Percentiles rank a stretch among this genome's conserved stretches.
phyloP scores from a whole-genome alignment of 768 basidiomycete species.

The Serendipita sp. region DNA sequence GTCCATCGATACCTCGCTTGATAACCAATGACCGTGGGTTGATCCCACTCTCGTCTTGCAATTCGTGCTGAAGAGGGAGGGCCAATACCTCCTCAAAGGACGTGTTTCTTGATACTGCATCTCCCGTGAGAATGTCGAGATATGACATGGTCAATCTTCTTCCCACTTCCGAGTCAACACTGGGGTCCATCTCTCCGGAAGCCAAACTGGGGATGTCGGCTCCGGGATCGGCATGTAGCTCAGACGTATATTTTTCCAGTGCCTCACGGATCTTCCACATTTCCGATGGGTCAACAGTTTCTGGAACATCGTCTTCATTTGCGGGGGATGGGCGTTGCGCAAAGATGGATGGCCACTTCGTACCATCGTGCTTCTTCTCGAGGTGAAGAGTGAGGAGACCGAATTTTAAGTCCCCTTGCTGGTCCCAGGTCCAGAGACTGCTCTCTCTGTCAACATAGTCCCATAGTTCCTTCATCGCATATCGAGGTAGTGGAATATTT shows the following conservation, averaged over 20 bases:
- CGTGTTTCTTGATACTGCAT: neutral
- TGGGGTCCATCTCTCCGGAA: constrained; percentile 82
- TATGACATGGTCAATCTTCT: constrained; percentile 48
- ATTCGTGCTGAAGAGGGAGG: constrained; percentile 40
- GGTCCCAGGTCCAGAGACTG: constrained; percentile 92
- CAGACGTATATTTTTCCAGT: constrained; percentile 71
- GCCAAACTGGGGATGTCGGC: constrained; percentile 58
- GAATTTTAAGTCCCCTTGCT: constrained; percentile 36
- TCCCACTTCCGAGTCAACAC: constrained; percentile 65
- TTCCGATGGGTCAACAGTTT: constrained; percentile 77
- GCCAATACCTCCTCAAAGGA: constrained; percentile 34
- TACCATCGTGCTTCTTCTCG: constrained; percentile 70
- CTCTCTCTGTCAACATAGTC: constrained; percentile 56
- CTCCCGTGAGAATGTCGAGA: constrained; percentile 31
- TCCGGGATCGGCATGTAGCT: constrained; percentile 47
- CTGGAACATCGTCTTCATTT: constrained; percentile 45
- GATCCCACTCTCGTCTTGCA: neutral
- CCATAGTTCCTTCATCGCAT: constrained; percentile 57
- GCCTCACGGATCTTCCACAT: constrained; percentile 62
- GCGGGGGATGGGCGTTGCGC: constrained; percentile 26
- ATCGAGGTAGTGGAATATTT: constrained; percentile 34
- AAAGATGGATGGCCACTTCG: constrained; percentile 81
- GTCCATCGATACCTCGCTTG: constrained; percentile 62
- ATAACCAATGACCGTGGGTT: constrained; percentile 32
- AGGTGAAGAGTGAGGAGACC: constrained; percentile 70